These are phyloP conservation scores for Leucaena leucocephala DNA, from an alignment of 306 rosid species.

Conservation along the genomic window DNA sequence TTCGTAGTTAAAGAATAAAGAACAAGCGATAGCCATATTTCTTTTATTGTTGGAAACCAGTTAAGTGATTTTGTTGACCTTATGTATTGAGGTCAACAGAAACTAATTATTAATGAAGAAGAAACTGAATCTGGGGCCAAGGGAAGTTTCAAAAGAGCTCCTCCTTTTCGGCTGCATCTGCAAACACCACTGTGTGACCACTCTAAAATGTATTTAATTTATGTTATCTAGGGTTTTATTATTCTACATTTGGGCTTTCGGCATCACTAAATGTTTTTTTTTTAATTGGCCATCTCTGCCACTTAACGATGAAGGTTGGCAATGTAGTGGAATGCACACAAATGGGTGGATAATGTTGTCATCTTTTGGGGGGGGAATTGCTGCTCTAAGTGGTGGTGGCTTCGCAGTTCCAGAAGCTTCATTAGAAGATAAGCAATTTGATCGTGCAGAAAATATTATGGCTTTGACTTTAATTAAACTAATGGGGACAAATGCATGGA, in stretches of 20 bases:
- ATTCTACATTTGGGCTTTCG: conserved; percentile 13
- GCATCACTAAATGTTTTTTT: neutral
- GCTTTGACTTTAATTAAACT: neutral
- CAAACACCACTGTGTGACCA: conserved; percentile 29
- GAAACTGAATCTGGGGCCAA: conserved; percentile 21
- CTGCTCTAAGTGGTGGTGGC: neutral
- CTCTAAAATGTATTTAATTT: conserved; percentile 10
- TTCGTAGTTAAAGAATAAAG: neutral
- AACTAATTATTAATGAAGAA: conserved; percentile 10
- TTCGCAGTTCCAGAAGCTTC: neutral
- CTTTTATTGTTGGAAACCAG: conserved; percentile 12
- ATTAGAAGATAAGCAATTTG: neutral
- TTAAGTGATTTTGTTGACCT: conserved; percentile 6
- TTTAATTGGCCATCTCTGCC: neutral
- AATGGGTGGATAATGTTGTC: neutral
- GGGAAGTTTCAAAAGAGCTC: neutral
- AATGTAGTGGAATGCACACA: neutral
- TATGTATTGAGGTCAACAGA: conserved; percentile 11
- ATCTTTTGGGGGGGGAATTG: conserved; percentile 3
- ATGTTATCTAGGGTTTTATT: conserved; percentile 1
- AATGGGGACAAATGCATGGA: neutral
- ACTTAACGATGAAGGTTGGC: neutral
- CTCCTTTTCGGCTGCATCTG: conserved; percentile 23
- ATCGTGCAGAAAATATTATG: neutral
- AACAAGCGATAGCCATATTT: neutral